Evolutionary conservation across 2,329 filamentous ascomycete genomes (phyloP).

Genomic region (Penicillium sp.): DNA sequence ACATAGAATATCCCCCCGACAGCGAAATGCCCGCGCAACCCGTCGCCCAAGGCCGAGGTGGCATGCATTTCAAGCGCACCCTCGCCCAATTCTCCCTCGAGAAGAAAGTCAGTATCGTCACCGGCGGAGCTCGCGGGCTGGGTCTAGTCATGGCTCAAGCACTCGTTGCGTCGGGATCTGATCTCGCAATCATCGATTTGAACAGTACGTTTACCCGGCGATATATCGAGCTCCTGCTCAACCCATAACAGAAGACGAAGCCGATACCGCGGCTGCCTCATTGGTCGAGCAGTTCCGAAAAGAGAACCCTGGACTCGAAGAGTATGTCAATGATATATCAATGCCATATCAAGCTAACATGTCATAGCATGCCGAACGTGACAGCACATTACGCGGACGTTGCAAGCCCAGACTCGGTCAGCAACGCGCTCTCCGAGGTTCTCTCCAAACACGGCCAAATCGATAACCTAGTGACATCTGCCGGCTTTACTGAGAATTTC

Average conservation of each 20-base stretch:
- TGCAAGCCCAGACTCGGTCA: slow-evolving; percentile 75
- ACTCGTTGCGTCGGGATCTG: slow-evolving; percentile 81
- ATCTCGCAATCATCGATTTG: slow-evolving; percentile 89
- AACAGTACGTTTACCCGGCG: slow-evolving; percentile 65
- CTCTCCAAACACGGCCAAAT: slow-evolving; percentile 74
- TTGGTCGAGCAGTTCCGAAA: slow-evolving; percentile 74
- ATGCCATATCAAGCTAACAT: background rate
- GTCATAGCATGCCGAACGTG: slow-evolving; percentile 69
- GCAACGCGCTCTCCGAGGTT: slow-evolving; percentile 69
- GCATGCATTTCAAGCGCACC: slow-evolving; percentile 80
- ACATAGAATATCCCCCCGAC: slow-evolving; percentile 76
- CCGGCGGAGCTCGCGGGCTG: slow-evolving; percentile 84
- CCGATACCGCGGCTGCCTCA: slow-evolving; percentile 70
- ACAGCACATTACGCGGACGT: slow-evolving; percentile 92
- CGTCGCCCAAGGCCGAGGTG: slow-evolving; percentile 74
- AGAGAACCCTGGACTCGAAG: slow-evolving; percentile 74
- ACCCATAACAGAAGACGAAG: slow-evolving; percentile 70
- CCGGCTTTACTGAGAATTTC: slow-evolving; percentile 95
- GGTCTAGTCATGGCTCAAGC: slow-evolving; percentile 93
- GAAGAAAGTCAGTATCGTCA: slow-evolving; percentile 79
- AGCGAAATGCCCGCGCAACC: slow-evolving; percentile 69
- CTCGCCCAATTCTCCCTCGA: slow-evolving; percentile 85
- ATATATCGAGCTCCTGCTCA: background rate
- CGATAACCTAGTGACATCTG: slow-evolving; percentile 91
- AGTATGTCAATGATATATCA: slow-evolving; percentile 50